phyloP scores from a whole-genome alignment of 2,329 filamentous ascomycete genomes.

The Alternaria triticina region DNA sequence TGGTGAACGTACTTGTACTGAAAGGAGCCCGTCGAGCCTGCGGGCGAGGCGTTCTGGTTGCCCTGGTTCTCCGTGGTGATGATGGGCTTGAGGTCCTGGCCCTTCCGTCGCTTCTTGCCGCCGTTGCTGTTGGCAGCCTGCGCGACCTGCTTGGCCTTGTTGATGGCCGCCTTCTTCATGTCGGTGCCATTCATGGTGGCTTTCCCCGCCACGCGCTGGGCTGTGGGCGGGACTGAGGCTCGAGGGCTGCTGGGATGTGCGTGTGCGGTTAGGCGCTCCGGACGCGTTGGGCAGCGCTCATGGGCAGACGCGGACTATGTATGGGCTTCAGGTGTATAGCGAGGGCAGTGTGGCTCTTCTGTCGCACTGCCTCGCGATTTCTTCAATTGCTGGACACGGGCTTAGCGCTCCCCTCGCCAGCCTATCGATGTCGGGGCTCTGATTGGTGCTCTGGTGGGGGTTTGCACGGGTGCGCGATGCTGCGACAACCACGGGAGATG shows the following conservation, averaged over 20 bases:
- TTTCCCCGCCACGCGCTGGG: constrained; percentile 41
- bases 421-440: constrained; percentile 31
- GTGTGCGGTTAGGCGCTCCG: constrained; percentile 36
- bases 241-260: constrained; percentile 11
- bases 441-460: constrained; percentile 36
- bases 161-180: constrained; percentile 69
- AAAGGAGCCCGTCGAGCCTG: constrained; percentile 42
- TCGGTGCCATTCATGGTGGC: constrained; percentile 68
- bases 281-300: constrained; percentile 38
- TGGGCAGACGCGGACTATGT: constrained; percentile 18
- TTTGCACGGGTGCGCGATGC: constrained; percentile 17
- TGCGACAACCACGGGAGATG: constrained; percentile 21
- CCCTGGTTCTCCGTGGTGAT: constrained; percentile 70
- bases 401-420: constrained; percentile 45
- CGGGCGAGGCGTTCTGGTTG: constrained; percentile 53
- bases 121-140: constrained; percentile 62
- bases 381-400: constrained; percentile 43
- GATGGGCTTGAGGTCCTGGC: constrained; percentile 73
- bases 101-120: constrained; percentile 78
- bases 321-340: background rate
- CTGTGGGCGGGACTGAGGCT: constrained; percentile 18
- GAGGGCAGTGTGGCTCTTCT: constrained; percentile 21
- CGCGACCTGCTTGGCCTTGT: constrained; percentile 70
- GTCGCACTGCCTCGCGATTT: constrained; percentile 39
- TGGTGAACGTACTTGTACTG: constrained; percentile 50